Conservation (phyloP, 1,139 yeast genomes). For the Schwanniomyces etchellsii region DNA sequence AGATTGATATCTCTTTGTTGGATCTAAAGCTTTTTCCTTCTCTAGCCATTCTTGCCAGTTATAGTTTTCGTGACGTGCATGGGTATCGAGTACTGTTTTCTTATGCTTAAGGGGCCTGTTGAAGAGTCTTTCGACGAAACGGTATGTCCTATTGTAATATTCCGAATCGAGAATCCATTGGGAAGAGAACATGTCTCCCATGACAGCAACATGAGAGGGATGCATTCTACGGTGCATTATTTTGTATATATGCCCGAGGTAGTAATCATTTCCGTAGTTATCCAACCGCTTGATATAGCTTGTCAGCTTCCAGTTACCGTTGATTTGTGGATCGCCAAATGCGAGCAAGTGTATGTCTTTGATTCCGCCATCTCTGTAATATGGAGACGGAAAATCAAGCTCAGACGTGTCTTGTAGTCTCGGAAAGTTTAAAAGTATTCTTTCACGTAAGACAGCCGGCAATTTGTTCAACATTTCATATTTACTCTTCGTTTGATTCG, state of each 20-base stretch:
- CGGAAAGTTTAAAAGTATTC: conserved; percentile 29
- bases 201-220: conserved; percentile 80
- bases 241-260: conserved; percentile 73
- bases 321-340: conserved; percentile 95
- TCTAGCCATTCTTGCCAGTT: conserved; percentile 50
- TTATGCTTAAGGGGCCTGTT: conserved; percentile 49
- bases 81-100: conserved; percentile 41
- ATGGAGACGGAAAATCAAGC: conserved; percentile 9
- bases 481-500: conserved; percentile 8
- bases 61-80: conserved; percentile 40
- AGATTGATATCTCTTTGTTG: conserved; percentile 40
- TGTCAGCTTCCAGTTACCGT: conserved; percentile 73
- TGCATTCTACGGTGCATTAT: conserved; percentile 55
- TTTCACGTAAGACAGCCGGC: conserved; percentile 16
- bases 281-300: conserved; percentile 75
- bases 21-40: conserved; percentile 33
- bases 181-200: conserved; percentile 92
- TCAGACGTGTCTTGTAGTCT: conserved; percentile 12
- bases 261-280: conserved; percentile 82
- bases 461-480: conserved; percentile 16
- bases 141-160: conserved; percentile 67
- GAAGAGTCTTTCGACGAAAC: conserved; percentile 65
- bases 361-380: conserved; percentile 10
- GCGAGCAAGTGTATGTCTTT: conserved; percentile 63
- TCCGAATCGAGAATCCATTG: conserved; percentile 93